These are phyloP conservation scores for Flueggea neowawraea DNA, from an alignment of 441 rosid species.

Conservation along the genomic window DNA sequence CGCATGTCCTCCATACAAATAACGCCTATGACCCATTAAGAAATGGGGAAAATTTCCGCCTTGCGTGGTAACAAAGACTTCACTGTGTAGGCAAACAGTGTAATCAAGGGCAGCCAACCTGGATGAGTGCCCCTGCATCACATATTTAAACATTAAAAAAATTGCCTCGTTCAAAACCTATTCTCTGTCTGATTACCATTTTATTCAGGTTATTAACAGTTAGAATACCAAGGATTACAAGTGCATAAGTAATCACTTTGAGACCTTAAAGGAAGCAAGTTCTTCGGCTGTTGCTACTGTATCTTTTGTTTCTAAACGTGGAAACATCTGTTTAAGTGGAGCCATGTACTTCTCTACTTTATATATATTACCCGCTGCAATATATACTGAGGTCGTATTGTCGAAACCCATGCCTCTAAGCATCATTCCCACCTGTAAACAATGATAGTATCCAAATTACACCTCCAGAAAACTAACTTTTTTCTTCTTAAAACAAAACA, in stretches of 20 bases:
- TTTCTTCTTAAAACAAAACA: too few relatives aligned
- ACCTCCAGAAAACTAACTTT: too few relatives aligned
- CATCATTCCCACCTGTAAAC: conserved; percentile 88
- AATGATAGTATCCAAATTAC: too few relatives aligned
- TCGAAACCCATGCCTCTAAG: conserved; percentile 98
- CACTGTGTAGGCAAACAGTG: conserved; percentile 90
- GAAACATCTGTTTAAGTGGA: conserved; percentile 91
- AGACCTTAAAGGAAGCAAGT: conserved; percentile 91
- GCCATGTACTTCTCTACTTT: conserved; percentile 86
- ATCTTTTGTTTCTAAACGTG: conserved; percentile 85
- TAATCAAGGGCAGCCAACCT: conserved; percentile 97
- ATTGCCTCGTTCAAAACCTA: conserved; percentile 3
- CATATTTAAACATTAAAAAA: conserved; percentile 20
- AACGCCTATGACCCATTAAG: conserved; percentile 94
- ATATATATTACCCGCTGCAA: conserved; percentile 93
- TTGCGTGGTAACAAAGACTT: conserved; percentile 95
- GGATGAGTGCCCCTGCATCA: conserved; percentile 77
- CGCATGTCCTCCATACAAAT: conserved; percentile 86
- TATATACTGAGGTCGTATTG: conserved; percentile 71
- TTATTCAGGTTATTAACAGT: too few relatives aligned
- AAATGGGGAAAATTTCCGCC: conserved; percentile 99
- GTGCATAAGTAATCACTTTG: conserved; percentile 2
- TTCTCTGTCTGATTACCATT: background rate
- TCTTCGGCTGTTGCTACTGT: conserved; percentile 78
- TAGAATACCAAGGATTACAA: background rate